Evolutionary conservation across 148 eudicot species (phyloP), one percentile per base, ranked within the genome.

Genomic region (Heliamphora exappendiculata): DNA sequence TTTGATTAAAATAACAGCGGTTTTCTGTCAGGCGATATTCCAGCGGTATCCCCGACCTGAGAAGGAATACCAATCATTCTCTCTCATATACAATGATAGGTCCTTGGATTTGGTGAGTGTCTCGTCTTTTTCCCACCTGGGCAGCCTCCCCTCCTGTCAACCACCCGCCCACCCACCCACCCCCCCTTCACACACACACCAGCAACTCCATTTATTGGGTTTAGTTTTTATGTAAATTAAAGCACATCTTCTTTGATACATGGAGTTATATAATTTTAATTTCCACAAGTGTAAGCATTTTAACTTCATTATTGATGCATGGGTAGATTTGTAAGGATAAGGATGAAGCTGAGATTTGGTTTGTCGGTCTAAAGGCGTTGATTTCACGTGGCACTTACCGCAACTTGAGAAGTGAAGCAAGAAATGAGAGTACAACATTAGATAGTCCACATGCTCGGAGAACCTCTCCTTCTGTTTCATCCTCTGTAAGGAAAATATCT

Each of bases 261-360:
- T 42, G 51, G 51, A 67, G 17, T 67, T 67, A 0, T 8, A 24
- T 42, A 1, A 22, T 55, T 41, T 24, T 22, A 76, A 26, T 45
- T 75, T 37, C 60, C 53, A 17, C 10, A n/a, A 60, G 5, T 67
- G 19, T 45, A 16, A 8, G 33, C n/a, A 29, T 75, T 53, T 69
- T 67, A 45, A 70, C 62, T 63, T 17, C 50, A 62, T 19, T 72
- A 28, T n/a, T 74, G 58, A 47, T 80, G 36, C 10, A 57, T 86
- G 47, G 70, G 78, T 82, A 94, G 98, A 92, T 94, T 79, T 94
- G 98, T 82, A 94, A 94, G 86, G 98, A 94, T 78, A 94, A 92
- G 82, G 98, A 94, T 75, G 98, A 94, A 88, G 93, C 97, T 70
- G 97, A 94, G 80, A 90, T 88, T 73, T 94, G 98, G 98, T 87